Evolutionary conservation across 164 flowering plant genomes (phyloP), one percentile per base, ranked within the genome.

Genomic region (Aristolochia californica): DNA sequence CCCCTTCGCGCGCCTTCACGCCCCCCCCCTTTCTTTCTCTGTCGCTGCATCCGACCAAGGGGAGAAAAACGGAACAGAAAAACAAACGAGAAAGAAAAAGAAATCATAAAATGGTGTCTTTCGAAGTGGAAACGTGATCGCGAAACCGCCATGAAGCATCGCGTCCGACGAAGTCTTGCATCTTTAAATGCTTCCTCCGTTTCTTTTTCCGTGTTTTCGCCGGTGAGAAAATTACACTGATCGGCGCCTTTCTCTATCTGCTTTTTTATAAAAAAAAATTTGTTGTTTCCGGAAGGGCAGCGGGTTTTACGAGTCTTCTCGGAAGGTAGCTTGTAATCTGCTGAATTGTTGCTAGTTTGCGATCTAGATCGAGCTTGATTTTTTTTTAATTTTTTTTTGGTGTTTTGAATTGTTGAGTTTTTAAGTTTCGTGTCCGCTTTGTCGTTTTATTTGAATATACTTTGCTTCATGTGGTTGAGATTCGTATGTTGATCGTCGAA

Each of bases 131-230:
- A 58, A 58, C 49, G 60, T 52, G 45, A 51, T 47, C 44, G 17
- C 50, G 58, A 64, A 69, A 47, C 26, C 59, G 72, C 68, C 50
- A 59, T 60, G 68, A 64, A 51, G 51, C 24, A 51, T 56, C 65
- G 16, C 26, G 17, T 51, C 40, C 58, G 20, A 30, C 53, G 21
- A 40, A 21, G 22, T 8, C 10, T 34, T 34, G 17, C 54, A 21
- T 55, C 59, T 56, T 57, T 59, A 55, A 58, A 56, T 64, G 48
- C 38, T 51, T 23, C 21, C 49, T 21, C 50, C 53, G 4, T 28
- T 2, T 10, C 45, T 44, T 13, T 5, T 22, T 26, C 11, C 34
- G 45, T 59, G 20, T 22, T 62, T 52, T 16, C 27, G 48, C 27
- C 54, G 53, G 54, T 51, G 47, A 55, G 44, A 34, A 7, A 20